Percentiles rank a stretch among this genome's conserved stretches.
These are phyloP conservation scores for Amanita muscaria DNA, from an alignment of 768 basidiomycete species.

Conservation along the genomic window DNA sequence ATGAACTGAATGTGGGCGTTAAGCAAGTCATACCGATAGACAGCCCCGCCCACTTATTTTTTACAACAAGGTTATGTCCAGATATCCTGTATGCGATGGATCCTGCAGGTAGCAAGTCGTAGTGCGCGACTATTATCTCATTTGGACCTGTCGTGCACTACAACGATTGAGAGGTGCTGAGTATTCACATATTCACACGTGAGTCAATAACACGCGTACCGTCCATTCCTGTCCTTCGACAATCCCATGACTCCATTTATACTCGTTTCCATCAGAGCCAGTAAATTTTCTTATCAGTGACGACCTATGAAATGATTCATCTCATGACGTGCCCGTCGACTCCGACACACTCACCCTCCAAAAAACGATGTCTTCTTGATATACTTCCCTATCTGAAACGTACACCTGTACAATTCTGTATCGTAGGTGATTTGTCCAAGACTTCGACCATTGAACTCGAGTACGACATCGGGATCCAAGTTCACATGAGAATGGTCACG, in stretches of 20 bases:
- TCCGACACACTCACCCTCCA: slow-evolving; percentile 41
- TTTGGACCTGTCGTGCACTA: slow-evolving; percentile 51
- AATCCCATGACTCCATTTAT: slow-evolving; percentile 54
- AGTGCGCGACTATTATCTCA: slow-evolving; percentile 49
- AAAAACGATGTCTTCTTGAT: slow-evolving; percentile 57
- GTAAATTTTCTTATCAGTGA: slow-evolving; percentile 61
- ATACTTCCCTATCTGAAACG: slow-evolving; percentile 56
- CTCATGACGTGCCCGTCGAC: slow-evolving; percentile 1
- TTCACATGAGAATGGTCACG: slow-evolving; percentile 45
- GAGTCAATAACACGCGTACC: slow-evolving; percentile 37
- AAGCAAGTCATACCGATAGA: slow-evolving; percentile 37
- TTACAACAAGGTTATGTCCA: slow-evolving; percentile 53
- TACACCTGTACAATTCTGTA: slow-evolving; percentile 29
- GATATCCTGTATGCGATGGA: slow-evolving; percentile 51
- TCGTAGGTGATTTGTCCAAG: slow-evolving; percentile 54
- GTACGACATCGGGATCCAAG: slow-evolving; percentile 43
- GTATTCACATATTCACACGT: too few relatives aligned
- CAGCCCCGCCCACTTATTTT: slow-evolving; percentile 44
- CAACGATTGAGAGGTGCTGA: not conserved
- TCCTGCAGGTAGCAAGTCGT: slow-evolving; percentile 47
- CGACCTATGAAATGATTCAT: slow-evolving; percentile 23
- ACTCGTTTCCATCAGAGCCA: slow-evolving; percentile 62
- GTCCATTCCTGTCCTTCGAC: slow-evolving; percentile 64
- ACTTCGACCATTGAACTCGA: slow-evolving; percentile 52
- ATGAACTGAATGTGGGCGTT: not conserved